A percentile compares a stretch with the other conserved stretches of the same genome.
Evolutionary conservation across 495 filamentous ascomycete species (phyloP).

Genomic region (Rusavskia elegans): DNA sequence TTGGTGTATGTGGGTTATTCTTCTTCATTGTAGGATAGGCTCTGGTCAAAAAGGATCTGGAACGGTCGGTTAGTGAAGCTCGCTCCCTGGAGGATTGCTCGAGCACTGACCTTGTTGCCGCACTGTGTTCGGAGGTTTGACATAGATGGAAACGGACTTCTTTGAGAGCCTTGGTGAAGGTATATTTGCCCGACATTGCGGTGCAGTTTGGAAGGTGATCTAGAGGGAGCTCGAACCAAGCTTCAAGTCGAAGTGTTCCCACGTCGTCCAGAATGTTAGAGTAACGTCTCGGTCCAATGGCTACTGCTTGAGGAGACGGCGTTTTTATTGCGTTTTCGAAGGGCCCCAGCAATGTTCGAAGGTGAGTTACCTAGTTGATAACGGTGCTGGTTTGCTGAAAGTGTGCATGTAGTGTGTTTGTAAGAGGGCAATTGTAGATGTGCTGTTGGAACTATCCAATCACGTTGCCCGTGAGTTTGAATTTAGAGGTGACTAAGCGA

Average conservation of each 20-base stretch:
- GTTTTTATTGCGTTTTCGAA: neutral
- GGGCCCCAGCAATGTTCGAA: no score
- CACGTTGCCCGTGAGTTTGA: no score
- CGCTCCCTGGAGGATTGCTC: neutral
- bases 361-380: no score
- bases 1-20: constrained; percentile 88
- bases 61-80: neutral
- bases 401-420: no score
- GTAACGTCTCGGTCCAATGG: no score
- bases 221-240: neutral
- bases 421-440: no score
- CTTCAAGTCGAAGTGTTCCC: neutral
- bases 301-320: neutral
- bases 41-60: constrained; percentile 73
- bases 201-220: neutral
- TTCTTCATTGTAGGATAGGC: constrained; percentile 99
- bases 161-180: constrained; percentile 73
- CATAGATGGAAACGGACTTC: constrained; percentile 96
- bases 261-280: no score
- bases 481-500: no score
- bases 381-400: no score
- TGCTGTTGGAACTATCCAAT: no score
- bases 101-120: constrained; percentile 54
- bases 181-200: constrained; percentile 83
- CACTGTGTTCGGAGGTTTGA: constrained; percentile 79